Base-by-base conservation (phyloP, 2,329 filamentous ascomycete genomes). In the Tolypocladium ophioglossoides region DNA sequence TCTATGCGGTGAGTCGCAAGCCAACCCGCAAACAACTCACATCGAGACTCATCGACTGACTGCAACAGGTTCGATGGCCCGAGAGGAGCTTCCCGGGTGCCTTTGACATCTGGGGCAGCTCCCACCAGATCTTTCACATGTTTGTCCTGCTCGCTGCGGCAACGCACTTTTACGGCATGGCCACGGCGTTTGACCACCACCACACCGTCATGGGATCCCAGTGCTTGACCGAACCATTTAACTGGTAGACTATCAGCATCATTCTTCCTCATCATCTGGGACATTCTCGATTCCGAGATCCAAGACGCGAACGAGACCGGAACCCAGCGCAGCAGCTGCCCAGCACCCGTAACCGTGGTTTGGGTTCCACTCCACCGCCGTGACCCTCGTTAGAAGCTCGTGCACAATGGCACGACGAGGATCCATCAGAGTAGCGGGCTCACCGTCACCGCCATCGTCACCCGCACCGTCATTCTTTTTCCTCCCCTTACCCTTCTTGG, bases 101-200 rank as follows among this genome's bases (percentile, higher is more conserved):
- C 9, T 96, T 92, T 65, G 94, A 99, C 70, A 88, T 96, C 52
- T 88, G 88, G 81, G 92, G 94, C 39, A 91, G 85, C 66, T 96
- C 90, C 22, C 94, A 99, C 70, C 94, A 99, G 72, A 87, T 99
- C 59, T 99, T 99, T 69, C 94, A 99, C 73, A 75, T 95, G 40
- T 79, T 94, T 59, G 91, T 99, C 32, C 76, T 97, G 18, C 70
- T 91, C 57, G 94, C 94, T 0, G 92, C 90, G 0, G 79, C 81
- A 1, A 81, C 86, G 27, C 94, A 99, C 74, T 74, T 97, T 56
- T 84, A 84, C 52, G 91, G 89, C 50, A 78, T 97, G 72, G 67
- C 88, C 34, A 86, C 83, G 69, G 91, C 91, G 4, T 96, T 96
- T 71, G 89, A 96, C 70, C 86, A 88, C 66, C 84, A 89, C 64